Base-by-base conservation (phyloP, 805 yeast species). In the Saturnispora hagleri region DNA sequence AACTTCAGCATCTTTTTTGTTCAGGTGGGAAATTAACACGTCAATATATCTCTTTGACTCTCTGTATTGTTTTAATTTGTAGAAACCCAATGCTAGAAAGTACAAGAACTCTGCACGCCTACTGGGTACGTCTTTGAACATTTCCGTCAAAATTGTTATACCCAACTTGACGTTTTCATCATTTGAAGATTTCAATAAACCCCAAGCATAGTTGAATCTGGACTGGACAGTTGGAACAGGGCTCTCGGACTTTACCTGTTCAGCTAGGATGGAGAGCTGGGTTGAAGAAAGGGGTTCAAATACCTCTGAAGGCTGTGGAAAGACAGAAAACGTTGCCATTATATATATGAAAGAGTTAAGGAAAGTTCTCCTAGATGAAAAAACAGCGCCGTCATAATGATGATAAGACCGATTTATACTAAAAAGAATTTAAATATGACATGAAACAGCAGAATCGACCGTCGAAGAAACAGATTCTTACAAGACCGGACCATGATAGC, bases 141-240 rank as follows among this genome's bases (percentile, higher is more conserved):
- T 68, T 43, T 79, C 80, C 0, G 88, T 78, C 53, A 93, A 72
- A 28, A 91, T 73, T 51, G 79, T 82, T 17, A 93, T 80, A 0
- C 98, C 99, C 48, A 84, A 74, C 59, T 84, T 75, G 62, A 87
- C 95, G 55, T 86, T 84, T 40, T 73, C 75, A 22, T 73, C 72
- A 47, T 75, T 73, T 48, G 67, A 63, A 2, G 95, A 82, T 65
- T 89, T 90, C 56, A 95, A 79, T 48, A 93, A 72, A 3, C 95
- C 99, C 99, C 99, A 93, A 0, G 97, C 95, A 60, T 86, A 87
- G 68, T 95, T 93, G 75, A 93, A 93, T 53, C 82, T 79, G 2
- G 97, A 84, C 66, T 89, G 97, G 0, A 86, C 76, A 0, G 90
- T 75, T 0, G 88, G 89, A 40, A 76, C 72, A 5, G 93, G 95